phyloP scores from a whole-genome alignment of 1,284 basidiomycete genomes.

The Ustilago esculenta region DNA sequence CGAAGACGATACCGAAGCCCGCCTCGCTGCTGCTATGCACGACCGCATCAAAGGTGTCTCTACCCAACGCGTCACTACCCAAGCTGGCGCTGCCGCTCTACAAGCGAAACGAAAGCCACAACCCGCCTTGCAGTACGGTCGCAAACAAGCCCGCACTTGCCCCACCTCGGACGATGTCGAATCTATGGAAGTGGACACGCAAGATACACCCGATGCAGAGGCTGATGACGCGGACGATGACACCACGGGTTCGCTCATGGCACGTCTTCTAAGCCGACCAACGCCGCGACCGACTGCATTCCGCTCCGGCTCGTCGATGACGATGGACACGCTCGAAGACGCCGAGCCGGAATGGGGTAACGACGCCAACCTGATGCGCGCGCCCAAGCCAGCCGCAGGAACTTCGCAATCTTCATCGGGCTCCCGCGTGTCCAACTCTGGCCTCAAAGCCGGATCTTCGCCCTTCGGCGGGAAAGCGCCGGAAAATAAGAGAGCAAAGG shows the following conservation, averaged over 20 bases:
- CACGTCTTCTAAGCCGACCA: conserved; percentile 5
- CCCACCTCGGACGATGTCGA: not conserved
- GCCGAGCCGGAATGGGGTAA: conserved; percentile 49
- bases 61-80: not conserved
- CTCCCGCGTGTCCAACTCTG: not conserved
- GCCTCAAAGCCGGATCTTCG: not conserved
- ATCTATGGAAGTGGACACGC: conserved; percentile 11
- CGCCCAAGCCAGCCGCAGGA: conserved; percentile 24
- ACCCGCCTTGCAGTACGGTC: conserved; percentile 15
- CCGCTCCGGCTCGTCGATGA: not conserved
- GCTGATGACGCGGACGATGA: conserved; percentile 10
- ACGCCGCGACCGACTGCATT: not conserved
- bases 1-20: conserved; percentile 14
- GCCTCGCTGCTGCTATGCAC: conserved; percentile 13
- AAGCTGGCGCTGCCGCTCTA: not conserved
- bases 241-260: conserved; percentile 14
- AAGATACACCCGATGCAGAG: not conserved
- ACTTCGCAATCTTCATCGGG: conserved; percentile 1
- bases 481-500: not conserved
- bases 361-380: conserved; percentile 38
- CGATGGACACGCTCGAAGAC: conserved; percentile 30
- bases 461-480: not conserved
- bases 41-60: conserved; percentile 12
- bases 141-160: not conserved
- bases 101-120: conserved; percentile 3